Base-by-base conservation (phyloP, 2,329 filamentous ascomycete genomes). In the Juglanconis oblonga region DNA sequence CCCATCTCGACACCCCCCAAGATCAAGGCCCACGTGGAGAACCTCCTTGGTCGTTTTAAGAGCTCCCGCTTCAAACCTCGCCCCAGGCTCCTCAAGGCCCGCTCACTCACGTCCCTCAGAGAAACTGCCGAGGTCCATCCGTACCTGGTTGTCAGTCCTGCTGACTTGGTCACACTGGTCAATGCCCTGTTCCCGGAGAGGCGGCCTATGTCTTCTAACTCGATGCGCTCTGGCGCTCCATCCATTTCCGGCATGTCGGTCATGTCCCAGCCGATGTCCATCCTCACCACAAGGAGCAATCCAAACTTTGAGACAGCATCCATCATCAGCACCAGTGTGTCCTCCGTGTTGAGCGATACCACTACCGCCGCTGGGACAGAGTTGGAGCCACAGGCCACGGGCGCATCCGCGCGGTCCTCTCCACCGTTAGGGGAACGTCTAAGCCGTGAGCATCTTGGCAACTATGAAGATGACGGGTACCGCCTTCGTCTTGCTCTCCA, bases 101-200 rank as follows among this genome's bases (percentile, higher is more conserved):
- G 88, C 64, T 90, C 87, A 56, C 87, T 90, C 64, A 88, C 87
- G 5, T 91, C 88, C 4, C 77, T 91, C 10, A 79, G 88, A 63
- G 89, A 92, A 72, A 92, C 89, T n/a, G 83, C 83, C 24, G 89
- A 92, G 72, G 88, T 92, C 9, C 89, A 90, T 69, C 89, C 88
- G 36, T 95, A 92, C 69, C 78, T 96, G 68, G 89, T 94, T 38
- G 76, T 97, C 65, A 91, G 89, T 69, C 86, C 91, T 40, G 84
- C 89, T 45, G 93, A 97, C 71, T 78, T 96, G 65, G 79, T 89
- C 40, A 93, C 91, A 3, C 76, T 96, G 67, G 84, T 96, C 64
- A 91, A 95, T 72, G 88, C 89, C 10, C 82, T 97, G 13, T 96
- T 93, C 69, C 93, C 93, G 0, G 88, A 91, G 67, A 81, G 83